phyloP scores from a whole-genome alignment of 1,284 basidiomycete species.

The Malassezia furfur region DNA sequence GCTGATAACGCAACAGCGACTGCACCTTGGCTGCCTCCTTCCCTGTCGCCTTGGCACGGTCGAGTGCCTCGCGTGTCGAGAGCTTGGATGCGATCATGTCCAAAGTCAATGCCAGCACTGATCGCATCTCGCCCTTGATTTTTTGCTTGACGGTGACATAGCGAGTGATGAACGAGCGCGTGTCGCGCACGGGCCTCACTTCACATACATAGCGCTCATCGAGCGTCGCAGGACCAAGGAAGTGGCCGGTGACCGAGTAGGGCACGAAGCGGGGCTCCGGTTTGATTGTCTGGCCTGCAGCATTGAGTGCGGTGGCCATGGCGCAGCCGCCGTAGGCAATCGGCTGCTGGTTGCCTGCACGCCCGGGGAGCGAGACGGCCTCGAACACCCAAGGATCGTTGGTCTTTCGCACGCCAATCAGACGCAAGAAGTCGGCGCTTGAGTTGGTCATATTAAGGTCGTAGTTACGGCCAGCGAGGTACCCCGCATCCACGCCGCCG shows the following conservation, averaged over 20 bases:
- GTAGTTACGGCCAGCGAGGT: no score
- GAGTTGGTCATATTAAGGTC: no score
- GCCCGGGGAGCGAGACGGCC: conserved; percentile 22
- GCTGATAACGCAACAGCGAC: conserved; percentile 19
- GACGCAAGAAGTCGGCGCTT: conserved; percentile 21
- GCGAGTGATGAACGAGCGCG: conserved; percentile 32
- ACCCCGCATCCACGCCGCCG: no score
- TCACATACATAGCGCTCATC: conserved; percentile 23
- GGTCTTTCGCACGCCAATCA: conserved; percentile 24
- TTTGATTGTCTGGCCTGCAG: conserved; percentile 29
- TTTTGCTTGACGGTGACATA: conserved; percentile 25
- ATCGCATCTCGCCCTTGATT: conserved; percentile 22
- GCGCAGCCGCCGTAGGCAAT: conserved; percentile 42
- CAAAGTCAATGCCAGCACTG: conserved; percentile 24
- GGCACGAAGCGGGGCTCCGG: conserved; percentile 21
- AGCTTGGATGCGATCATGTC: conserved; percentile 28
- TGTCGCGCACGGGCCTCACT: conserved; percentile 26
- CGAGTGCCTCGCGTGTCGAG: conserved; percentile 9
- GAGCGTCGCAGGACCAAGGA: conserved; percentile 27
- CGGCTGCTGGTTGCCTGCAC: conserved; percentile 31
- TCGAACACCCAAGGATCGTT: conserved; percentile 22
- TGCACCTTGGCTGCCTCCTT: not conserved
- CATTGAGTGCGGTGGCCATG: conserved; percentile 22
- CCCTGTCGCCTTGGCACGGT: not conserved
- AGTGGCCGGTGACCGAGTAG: conserved; percentile 32